A percentile compares a stretch with the other conserved stretches of the same genome.
These are phyloP conservation scores for Gracilaria gracilis DNA, from an alignment of 23 red algal species.

Conservation along the genomic window DNA sequence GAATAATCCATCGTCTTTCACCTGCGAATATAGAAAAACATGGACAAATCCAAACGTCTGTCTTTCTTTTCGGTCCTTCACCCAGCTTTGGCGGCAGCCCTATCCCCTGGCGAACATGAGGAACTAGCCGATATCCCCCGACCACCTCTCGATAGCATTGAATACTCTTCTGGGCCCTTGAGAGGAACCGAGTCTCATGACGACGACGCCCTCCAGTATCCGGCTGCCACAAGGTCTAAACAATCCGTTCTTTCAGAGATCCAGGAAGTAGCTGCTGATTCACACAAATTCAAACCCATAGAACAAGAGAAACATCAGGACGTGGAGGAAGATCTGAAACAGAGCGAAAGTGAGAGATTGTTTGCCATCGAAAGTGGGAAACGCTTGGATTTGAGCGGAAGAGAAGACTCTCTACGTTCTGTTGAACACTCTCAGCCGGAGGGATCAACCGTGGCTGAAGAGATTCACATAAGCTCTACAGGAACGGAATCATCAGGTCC, in stretches of 20 bases:
- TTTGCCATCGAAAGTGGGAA: background rate
- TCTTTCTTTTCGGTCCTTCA: conserved; percentile 68
- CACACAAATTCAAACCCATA: background rate
- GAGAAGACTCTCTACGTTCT: background rate
- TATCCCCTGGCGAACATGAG: conserved; percentile 25
- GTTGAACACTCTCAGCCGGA: background rate
- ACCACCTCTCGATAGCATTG: conserved; percentile 34
- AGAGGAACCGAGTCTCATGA: conserved; percentile 58
- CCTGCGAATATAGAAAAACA: conserved; percentile 6
- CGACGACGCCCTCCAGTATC: conserved; percentile 10
- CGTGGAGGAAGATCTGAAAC: background rate
- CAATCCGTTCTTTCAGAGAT: conserved; percentile 12
- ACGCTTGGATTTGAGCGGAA: background rate
- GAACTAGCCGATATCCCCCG: conserved; percentile 1
- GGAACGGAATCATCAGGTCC: background rate
- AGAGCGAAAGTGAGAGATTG: background rate
- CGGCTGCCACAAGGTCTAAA: background rate
- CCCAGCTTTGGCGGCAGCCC: conserved; percentile 43
- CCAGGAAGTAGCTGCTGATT: background rate
- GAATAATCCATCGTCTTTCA: too few relatives aligned
- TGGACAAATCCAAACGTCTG: conserved; percentile 27
- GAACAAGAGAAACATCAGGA: background rate
- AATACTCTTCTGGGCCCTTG: conserved; percentile 42
- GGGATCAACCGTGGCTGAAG: background rate
- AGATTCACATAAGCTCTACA: background rate